Percentiles rank a stretch among this genome's conserved stretches.
These are phyloP conservation scores for Phlyctochytrium bullatum DNA, from an alignment of 192 early-diverging fungal species.

Conservation along the genomic window DNA sequence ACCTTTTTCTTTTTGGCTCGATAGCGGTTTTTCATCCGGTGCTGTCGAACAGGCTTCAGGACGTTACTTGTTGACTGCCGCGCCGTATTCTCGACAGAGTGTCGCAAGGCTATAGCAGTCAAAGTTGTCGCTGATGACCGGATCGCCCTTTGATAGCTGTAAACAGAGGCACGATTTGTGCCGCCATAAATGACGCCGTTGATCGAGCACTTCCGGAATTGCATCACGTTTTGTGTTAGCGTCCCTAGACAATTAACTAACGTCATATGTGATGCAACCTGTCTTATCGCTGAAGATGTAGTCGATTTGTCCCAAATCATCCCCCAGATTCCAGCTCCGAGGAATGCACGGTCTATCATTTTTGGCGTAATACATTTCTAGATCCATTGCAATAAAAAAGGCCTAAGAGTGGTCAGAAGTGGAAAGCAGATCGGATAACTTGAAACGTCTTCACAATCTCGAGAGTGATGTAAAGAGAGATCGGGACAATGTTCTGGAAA, in stretches of 20 bases:
- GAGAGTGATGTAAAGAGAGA: slow-evolving; percentile 90
- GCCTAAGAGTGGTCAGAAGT: slow-evolving; percentile 43
- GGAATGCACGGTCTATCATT: slow-evolving; percentile 77
- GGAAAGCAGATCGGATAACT: slow-evolving; percentile 35
- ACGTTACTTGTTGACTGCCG: not conserved
- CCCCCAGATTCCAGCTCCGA: slow-evolving; percentile 82
- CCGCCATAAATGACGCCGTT: slow-evolving; percentile 79
- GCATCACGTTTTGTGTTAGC: slow-evolving; percentile 95
- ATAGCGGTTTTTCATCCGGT: not conserved
- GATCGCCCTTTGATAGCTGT: not conserved
- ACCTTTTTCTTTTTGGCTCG: not conserved
- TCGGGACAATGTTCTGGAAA: slow-evolving; percentile 95
- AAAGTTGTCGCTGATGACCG: not conserved
- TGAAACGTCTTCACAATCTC: slow-evolving; percentile 90
- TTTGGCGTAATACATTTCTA: slow-evolving; percentile 84
- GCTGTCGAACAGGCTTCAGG: not conserved
- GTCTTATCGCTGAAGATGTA: slow-evolving; percentile 98
- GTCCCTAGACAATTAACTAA: slow-evolving; percentile 56
- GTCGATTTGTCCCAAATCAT: slow-evolving; percentile 93
- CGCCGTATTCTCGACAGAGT: not conserved
- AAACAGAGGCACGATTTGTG: not conserved
- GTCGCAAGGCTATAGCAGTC: not conserved
- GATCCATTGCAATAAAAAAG: slow-evolving; percentile 87
- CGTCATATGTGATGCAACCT: not conserved
- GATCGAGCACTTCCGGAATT: slow-evolving; percentile 88